Evolutionary conservation across 140 eudicot genomes (phyloP), one percentile per base, ranked within the genome.

Genomic region (Flaveria floridana): DNA sequence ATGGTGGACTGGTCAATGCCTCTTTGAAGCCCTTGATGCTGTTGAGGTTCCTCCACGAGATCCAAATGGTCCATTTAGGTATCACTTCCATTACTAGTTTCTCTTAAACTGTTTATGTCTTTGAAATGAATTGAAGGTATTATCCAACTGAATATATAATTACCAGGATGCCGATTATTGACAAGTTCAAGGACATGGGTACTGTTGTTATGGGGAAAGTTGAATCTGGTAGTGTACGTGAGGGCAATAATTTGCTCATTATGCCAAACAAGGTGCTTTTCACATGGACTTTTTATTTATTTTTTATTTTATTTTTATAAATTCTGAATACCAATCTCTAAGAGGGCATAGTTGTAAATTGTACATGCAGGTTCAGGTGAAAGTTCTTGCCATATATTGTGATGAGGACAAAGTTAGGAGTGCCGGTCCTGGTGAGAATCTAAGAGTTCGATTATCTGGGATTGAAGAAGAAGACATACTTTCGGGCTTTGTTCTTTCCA

Each of bases 381-480:
- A 86, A 85, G 96, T 94, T 76, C 61, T 87, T 72, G 96, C 87
- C 6, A 48, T 94, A 56, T 94, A 68, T 80, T 28, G 71, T 52
- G 99, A 94, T 79, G 99, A 94, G n/a, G 91, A 90, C 59, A 88
- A 71, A 84, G 96, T 91, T 46, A 79, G 83, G 71, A 78, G 75
- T 73, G 99, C 99, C 3, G 97, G 85, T 39, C 99, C 99, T 68
- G 99, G 99, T 84, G 99, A 94, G 83, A 94, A 94, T 77, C 61
- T 94, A 75, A 89, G 96, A 39, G 88, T 94, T 48, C 84, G 97
- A 65, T 52, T 94, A 67, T 88, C 97, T 48, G 99, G 99, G 48
- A 80, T 94, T 53, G 96, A 90, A 66, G 97, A 90, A 63, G 97
- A 94, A 52, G 97, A 90, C 48, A 88, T 94, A 73, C 37, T 87